Percentiles rank a stretch among this genome's conserved stretches.
These are phyloP conservation scores for Ceratocystis huliohia DNA, from an alignment of 2,329 filamentous ascomycete genomes.

Conservation along the genomic window DNA sequence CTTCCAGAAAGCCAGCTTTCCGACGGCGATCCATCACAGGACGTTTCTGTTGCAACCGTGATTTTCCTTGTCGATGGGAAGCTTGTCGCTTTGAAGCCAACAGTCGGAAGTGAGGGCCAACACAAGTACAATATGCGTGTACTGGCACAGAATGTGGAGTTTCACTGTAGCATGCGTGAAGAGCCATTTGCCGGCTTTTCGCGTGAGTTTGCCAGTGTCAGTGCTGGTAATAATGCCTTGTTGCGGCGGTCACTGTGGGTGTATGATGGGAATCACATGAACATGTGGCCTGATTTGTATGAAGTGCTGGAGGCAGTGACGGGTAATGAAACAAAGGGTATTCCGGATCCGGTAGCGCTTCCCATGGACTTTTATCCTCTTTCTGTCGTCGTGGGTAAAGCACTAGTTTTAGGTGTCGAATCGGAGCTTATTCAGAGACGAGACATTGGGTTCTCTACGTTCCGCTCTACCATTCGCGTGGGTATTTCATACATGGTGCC, in stretches of 20 bases:
- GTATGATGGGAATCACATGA: constrained; percentile 77
- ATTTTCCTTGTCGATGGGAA: constrained; percentile 97
- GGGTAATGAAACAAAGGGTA: constrained; percentile 51
- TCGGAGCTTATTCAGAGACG: constrained; percentile 85
- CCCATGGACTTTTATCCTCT: constrained; percentile 92
- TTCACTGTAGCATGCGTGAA: constrained; percentile 84
- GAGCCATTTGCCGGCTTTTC: constrained; percentile 39
- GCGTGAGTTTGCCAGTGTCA: not conserved
- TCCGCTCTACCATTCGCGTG: constrained; percentile 78
- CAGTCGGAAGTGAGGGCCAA: constrained; percentile 65
- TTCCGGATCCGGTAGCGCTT: constrained; percentile 63
- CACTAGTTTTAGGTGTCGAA: constrained; percentile 80
- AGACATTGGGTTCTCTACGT: constrained; percentile 81
- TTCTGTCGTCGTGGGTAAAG: constrained; percentile 76
- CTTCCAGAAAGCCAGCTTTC: constrained; percentile 78
- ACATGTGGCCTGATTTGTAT: constrained; percentile 79
- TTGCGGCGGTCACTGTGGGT: constrained; percentile 85
- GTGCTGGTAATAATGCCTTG: constrained; percentile 22
- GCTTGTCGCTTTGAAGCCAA: constrained; percentile 79
- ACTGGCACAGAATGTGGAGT: constrained; percentile 90
- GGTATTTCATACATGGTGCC: constrained; percentile 27
- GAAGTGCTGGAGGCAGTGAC: constrained; percentile 65
- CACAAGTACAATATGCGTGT: constrained; percentile 98
- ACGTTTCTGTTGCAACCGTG: constrained; percentile 85
- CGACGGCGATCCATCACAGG: constrained; percentile 87